Conservation (phyloP, 345 rosid species). For the Boechera divaricarpa region DNA sequence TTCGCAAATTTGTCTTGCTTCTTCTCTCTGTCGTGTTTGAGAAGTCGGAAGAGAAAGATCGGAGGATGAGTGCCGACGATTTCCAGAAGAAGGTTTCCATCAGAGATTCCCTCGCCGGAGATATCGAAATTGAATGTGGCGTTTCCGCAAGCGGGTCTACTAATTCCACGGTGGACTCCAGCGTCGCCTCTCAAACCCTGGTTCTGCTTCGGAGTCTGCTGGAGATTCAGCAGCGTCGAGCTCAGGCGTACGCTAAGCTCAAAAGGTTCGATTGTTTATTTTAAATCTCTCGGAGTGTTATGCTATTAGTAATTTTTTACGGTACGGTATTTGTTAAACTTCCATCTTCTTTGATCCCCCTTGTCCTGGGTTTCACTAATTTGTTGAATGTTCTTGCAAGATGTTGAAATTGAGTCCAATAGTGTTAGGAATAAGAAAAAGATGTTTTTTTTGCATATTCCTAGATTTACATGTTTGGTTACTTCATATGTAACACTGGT, state of each 20-base stretch:
- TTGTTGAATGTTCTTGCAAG: background rate
- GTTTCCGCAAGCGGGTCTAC: constrained; percentile 4
- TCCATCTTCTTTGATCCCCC: background rate
- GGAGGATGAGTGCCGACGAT: constrained; percentile 58
- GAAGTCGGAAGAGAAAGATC: constrained; percentile 28
- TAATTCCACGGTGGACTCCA: constrained; percentile 6
- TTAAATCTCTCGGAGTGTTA: background rate
- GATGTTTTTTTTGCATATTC: background rate
- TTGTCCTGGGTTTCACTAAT: background rate
- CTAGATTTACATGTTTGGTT: constrained; percentile 11
- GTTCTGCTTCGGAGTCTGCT: constrained; percentile 68
- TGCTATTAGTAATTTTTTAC: background rate
- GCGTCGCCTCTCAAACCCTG: constrained; percentile 48
- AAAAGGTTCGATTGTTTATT: constrained; percentile 53
- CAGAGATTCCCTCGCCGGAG: constrained; percentile 52
- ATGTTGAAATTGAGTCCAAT: background rate
- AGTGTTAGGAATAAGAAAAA: background rate
- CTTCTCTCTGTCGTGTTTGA: constrained; percentile 27
- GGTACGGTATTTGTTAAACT: background rate
- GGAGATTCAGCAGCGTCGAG: constrained; percentile 80
- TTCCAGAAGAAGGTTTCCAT: constrained; percentile 71
- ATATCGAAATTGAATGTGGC: constrained; percentile 9
- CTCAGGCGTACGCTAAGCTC: constrained; percentile 82
- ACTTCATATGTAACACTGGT: background rate
- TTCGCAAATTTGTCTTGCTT: background rate